Evolutionary conservation across 805 yeast species (phyloP).

Genomic region (Kodamaea kaohsiungensis): DNA sequence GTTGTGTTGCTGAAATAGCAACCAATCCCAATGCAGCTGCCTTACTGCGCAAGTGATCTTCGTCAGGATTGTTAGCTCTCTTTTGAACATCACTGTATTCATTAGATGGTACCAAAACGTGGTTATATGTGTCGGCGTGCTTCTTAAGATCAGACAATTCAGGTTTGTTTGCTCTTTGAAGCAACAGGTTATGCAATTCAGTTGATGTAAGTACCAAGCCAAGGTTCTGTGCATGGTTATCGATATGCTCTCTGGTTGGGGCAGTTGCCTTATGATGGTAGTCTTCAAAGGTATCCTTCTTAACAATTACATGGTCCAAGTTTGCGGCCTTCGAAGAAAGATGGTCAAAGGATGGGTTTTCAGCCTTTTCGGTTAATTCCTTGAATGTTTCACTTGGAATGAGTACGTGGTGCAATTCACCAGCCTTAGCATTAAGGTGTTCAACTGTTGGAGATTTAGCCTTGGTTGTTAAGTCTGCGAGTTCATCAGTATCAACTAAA

Average conservation of each 20-base stretch:
- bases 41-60: slow-evolving; percentile 14
- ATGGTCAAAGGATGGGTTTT: slow-evolving; percentile 23
- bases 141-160: slow-evolving; percentile 15
- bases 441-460: slow-evolving; percentile 13
- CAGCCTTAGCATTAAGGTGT: slow-evolving; percentile 12
- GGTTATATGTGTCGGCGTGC: slow-evolving; percentile 16
- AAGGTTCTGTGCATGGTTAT: slow-evolving; percentile 12
- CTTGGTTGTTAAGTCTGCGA: slow-evolving; percentile 11
- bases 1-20: slow-evolving; percentile 10
- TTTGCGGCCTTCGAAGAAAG: slow-evolving; percentile 12
- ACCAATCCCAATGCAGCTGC: slow-evolving; percentile 15
- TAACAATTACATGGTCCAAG: slow-evolving; percentile 13
- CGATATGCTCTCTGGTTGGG: slow-evolving; percentile 27
- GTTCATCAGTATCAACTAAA: slow-evolving; percentile 15
- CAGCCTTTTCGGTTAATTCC: slow-evolving; percentile 11
- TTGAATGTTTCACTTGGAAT: slow-evolving; percentile 7
- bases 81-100: slow-evolving; percentile 10
- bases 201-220: slow-evolving; percentile 8
- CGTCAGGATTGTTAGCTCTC: slow-evolving; percentile 17
- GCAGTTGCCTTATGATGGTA: slow-evolving; percentile 14
- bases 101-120: slow-evolving; percentile 3
- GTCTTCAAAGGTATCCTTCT: slow-evolving; percentile 12
- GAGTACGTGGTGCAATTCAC: slow-evolving; percentile 5
- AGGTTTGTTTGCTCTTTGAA: slow-evolving; percentile 17
- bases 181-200: slow-evolving; percentile 7